Conservation (phyloP, 202 grass and related monocot species). For the Miscanthus sacchariflorus region DNA sequence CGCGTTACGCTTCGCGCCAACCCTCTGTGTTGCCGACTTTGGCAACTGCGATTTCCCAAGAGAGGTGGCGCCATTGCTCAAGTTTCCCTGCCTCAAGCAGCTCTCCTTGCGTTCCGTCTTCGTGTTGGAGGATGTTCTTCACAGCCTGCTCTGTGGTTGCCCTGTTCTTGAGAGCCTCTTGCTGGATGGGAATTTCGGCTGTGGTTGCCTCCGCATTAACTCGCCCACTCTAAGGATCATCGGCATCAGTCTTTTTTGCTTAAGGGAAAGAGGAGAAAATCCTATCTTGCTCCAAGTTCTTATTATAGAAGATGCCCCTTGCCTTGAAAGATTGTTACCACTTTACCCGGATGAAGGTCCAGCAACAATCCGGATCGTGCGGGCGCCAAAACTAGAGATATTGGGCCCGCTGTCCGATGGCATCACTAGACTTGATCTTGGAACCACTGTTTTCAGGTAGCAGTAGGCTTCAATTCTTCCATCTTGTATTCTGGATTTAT, state of each 20-base stretch:
- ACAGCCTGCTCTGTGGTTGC: not conserved
- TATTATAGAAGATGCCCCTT: not conserved
- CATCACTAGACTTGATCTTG: conserved; percentile 13
- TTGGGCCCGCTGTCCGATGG: not conserved
- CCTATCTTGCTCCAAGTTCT: not conserved
- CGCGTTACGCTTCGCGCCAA: not conserved
- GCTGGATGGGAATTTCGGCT: not conserved
- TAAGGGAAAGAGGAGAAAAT: rapidly evolving
- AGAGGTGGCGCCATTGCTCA: not conserved
- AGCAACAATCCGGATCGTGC: not conserved
- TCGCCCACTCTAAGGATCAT: not conserved
- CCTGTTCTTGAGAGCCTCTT: conserved; percentile 12
- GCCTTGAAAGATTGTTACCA: conserved; percentile 7
- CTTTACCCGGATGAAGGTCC: not conserved
- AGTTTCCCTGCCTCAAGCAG: not conserved
- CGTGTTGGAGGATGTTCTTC: not conserved
- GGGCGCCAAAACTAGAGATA: not conserved
- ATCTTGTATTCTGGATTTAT: not conserved
- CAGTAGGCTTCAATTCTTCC: too few relatives aligned
- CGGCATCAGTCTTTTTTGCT: not conserved
- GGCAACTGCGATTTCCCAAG: not conserved
- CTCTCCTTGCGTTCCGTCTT: not conserved
- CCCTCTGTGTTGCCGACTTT: not conserved
- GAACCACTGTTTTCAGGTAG: conserved; percentile 15
- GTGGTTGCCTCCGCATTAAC: not conserved